Evolutionary conservation across 495 filamentous ascomycete genomes (phyloP).

Genomic region (Tuber umbilicatum): DNA sequence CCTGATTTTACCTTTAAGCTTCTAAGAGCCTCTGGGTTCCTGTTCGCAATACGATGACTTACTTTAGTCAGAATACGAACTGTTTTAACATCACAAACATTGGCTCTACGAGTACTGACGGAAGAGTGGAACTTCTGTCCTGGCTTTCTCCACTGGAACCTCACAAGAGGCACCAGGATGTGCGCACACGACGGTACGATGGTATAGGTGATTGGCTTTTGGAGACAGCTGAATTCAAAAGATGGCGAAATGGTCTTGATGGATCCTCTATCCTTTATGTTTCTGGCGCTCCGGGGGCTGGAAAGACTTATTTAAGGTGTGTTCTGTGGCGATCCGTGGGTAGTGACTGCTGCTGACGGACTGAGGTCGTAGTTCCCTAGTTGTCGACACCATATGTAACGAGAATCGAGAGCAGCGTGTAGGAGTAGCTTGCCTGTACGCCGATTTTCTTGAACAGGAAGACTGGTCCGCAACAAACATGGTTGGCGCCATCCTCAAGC

Average conservation of each 20-base stretch:
- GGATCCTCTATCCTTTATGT: not conserved
- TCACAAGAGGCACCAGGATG: not conserved
- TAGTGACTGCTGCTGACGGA: not conserved
- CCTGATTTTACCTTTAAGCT: not conserved
- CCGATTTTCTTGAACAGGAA: constrained; percentile 1
- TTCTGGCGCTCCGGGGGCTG: not conserved
- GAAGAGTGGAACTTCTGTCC: not conserved
- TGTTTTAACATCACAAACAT: not conserved
- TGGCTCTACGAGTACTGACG: not conserved
- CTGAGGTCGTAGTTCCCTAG: not conserved
- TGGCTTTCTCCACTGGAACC: not conserved
- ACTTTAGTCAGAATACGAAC: constrained; percentile 3
- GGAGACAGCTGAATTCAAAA: not conserved
- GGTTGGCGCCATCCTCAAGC: not conserved
- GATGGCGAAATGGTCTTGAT: not conserved
- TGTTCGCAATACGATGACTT: not conserved
- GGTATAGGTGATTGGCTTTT: not conserved
- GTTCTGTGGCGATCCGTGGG: not conserved
- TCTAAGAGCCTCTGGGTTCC: not conserved
- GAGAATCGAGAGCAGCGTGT: not conserved
- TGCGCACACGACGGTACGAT: not conserved
- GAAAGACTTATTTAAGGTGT: not conserved
- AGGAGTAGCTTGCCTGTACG: not conserved
- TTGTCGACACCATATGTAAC: constrained; percentile 1
- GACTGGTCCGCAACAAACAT: not conserved